These are phyloP conservation scores for Leersia perrieri DNA, from an alignment of 176 grass and related monocot genomes.

Conservation along the genomic window DNA sequence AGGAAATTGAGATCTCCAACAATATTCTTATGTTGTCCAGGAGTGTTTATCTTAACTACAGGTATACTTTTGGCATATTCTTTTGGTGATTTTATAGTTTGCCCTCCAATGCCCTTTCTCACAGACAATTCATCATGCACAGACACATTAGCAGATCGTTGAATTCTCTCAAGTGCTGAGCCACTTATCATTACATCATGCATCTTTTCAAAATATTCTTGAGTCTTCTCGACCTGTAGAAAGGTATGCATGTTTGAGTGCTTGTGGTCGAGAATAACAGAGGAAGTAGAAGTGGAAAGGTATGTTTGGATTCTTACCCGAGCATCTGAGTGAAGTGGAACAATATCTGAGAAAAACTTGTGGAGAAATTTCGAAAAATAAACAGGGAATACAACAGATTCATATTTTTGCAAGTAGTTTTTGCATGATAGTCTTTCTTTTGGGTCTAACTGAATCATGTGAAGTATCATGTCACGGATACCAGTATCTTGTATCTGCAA, in stretches of 20 bases:
- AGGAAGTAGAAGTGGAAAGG: slow-evolving; percentile 24
- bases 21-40: slow-evolving; percentile 55
- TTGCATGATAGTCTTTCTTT: slow-evolving; percentile 78
- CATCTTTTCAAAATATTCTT: slow-evolving; percentile 72
- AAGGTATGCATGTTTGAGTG: slow-evolving; percentile 9
- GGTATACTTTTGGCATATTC: slow-evolving; percentile 23
- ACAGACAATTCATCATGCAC: slow-evolving; percentile 32
- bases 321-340: slow-evolving; percentile 86
- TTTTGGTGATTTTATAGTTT: slow-evolving; percentile 39
- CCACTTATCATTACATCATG: slow-evolving; percentile 69
- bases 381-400: slow-evolving; percentile 71
- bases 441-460: slow-evolving; percentile 98
- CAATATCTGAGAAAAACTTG: slow-evolving; percentile 91
- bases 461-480: slow-evolving; percentile 95
- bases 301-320: slow-evolving; percentile 68
- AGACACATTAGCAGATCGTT: background rate
- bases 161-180: slow-evolving; percentile 31
- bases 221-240: slow-evolving; percentile 69
- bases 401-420: slow-evolving; percentile 87
- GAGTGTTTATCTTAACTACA: slow-evolving; percentile 42
- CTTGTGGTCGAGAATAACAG: background rate
- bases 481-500: slow-evolving; percentile 93
- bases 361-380: slow-evolving; percentile 94
- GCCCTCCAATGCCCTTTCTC: slow-evolving; percentile 14
- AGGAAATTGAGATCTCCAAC: slow-evolving; percentile 79